These are phyloP conservation scores for Microsporum ferrugineum DNA, from an alignment of 2,329 filamentous ascomycete genomes.

Conservation along the genomic window DNA sequence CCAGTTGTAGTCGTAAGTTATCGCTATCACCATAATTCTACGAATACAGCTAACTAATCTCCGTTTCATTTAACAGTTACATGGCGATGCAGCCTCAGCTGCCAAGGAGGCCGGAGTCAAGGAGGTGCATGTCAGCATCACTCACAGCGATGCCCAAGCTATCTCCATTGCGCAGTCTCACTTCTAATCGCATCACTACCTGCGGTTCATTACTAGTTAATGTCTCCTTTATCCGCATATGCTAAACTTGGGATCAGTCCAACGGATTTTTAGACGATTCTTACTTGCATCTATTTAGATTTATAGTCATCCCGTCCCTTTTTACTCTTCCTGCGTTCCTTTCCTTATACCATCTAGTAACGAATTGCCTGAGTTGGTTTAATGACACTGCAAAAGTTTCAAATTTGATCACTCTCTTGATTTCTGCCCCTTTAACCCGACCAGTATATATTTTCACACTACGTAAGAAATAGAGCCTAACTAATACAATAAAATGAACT, in stretches of 20 bases:
- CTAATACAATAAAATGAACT: background rate
- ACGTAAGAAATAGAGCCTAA: no score
- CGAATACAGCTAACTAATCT: background rate
- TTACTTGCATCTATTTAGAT: background rate
- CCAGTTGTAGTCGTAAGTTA: constrained; percentile 70
- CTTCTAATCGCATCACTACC: background rate
- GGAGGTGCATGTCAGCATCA: constrained; percentile 84
- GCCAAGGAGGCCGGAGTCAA: constrained; percentile 82
- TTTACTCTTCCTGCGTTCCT: background rate
- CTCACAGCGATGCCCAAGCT: constrained; percentile 86
- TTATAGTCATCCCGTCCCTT: background rate
- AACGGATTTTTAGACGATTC: background rate
- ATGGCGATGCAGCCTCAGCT: constrained; percentile 69
- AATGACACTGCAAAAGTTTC: background rate
- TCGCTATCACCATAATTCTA: constrained; percentile 10
- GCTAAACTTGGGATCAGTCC: background rate
- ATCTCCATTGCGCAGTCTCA: constrained; percentile 73
- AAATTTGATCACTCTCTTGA: background rate
- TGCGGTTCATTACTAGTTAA: background rate
- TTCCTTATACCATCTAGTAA: background rate
- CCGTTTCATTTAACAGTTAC: constrained; percentile 48
- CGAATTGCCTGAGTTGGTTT: background rate
- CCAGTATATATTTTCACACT: no score
- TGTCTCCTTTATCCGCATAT: background rate
- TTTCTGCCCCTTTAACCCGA: background rate